Evolutionary conservation across 2,329 filamentous ascomycete genomes (phyloP).

Genomic region (Grosmannia serpens): DNA sequence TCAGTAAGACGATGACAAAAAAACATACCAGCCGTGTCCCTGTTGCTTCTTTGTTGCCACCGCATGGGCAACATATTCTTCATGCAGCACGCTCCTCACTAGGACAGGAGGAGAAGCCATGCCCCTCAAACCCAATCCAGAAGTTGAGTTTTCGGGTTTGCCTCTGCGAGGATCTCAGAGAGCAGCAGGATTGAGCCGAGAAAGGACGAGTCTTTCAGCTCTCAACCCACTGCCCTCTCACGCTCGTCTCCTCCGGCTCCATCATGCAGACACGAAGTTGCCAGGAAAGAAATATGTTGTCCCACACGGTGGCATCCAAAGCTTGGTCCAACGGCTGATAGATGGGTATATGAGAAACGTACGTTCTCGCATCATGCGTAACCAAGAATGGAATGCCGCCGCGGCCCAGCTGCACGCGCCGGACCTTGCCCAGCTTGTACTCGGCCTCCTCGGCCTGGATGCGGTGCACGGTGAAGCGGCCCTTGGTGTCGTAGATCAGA

Average conservation of each 20-base stretch:
- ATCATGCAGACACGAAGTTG: not conserved
- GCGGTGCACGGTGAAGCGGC: conserved; percentile 99
- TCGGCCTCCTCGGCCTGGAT: conserved; percentile 97
- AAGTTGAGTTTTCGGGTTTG: not conserved
- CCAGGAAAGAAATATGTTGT: not conserved
- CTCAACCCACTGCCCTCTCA: not conserved
- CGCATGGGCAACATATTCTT: not conserved
- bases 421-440: conserved; percentile 99
- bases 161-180: not conserved
- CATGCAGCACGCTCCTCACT: not conserved
- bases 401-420: conserved; percentile 97
- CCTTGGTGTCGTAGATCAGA: conserved; percentile 99
- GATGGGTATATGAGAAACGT: conserved; percentile 74
- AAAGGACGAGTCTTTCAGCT: not conserved
- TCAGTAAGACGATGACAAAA: conserved; percentile 26
- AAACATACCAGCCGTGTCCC: conserved; percentile 11
- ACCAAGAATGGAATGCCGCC: conserved; percentile 99
- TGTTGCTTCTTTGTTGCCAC: conserved; percentile 1
- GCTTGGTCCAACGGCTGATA: conserved; percentile 99
- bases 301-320: conserved; percentile 53
- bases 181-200: not conserved
- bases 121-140: not conserved
- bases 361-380: conserved; percentile 99
- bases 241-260: not conserved
- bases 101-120: not conserved